phyloP scores from a whole-genome alignment of 139 green algal genomes.

The Tetradesmus obliquus region DNA sequence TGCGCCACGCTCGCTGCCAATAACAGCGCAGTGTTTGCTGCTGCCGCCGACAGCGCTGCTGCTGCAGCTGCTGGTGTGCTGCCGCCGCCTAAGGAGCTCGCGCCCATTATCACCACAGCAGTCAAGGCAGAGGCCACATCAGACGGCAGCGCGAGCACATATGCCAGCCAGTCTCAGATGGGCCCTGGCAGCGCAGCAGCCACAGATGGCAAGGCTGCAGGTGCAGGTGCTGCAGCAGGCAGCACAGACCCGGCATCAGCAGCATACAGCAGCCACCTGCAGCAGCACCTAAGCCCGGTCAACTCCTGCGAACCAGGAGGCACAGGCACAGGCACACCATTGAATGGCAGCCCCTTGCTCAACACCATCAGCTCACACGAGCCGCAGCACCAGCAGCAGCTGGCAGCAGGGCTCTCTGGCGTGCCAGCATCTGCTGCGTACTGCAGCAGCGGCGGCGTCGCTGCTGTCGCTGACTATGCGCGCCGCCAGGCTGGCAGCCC shows the following conservation, averaged over 20 bases:
- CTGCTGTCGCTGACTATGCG: neutral
- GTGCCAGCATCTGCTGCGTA: neutral
- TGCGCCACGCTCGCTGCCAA: neutral
- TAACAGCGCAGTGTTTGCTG: neutral
- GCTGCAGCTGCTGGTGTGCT: neutral
- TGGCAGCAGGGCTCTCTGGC: neutral
- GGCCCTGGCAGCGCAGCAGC: neutral
- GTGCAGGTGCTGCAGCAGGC: too few relatives aligned
- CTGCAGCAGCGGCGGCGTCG: neutral
- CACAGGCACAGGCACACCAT: neutral
- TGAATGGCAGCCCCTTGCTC: neutral
- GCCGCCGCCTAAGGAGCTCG: neutral
- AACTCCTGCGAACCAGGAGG: neutral
- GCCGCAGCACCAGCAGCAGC: conserved; percentile 17
- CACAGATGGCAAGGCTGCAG: neutral
- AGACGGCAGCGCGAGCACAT: neutral
- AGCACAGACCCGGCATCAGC: neutral
- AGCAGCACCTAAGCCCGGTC: neutral
- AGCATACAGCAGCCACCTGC: neutral
- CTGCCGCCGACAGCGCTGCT: neutral
- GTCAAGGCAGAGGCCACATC: neutral
- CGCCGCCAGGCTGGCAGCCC: neutral
- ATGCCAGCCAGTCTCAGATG: neutral
- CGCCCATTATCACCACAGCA: neutral
- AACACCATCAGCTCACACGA: neutral